Percentiles rank a stretch among this genome's conserved stretches.
Conservation (phyloP, 2,329 filamentous ascomycete genomes). For the Plectosphaerella sp. region DNA sequence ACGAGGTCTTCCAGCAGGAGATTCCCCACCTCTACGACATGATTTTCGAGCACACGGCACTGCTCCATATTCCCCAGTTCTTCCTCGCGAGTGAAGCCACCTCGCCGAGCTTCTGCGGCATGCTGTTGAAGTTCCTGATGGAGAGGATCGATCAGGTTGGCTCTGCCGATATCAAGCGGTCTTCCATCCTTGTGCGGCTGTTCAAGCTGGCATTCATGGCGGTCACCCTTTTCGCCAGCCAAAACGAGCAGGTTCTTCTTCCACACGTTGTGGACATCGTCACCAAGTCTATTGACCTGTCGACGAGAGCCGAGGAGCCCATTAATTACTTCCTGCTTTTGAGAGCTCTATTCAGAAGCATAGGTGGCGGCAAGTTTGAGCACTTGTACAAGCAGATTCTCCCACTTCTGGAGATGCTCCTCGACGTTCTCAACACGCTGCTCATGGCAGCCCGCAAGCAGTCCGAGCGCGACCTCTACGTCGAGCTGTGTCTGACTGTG, state of each 20-base stretch:
- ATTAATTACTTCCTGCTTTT: constrained; percentile 98
- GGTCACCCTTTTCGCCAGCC: constrained; percentile 87
- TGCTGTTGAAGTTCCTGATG: constrained; percentile 97
- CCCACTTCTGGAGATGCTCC: constrained; percentile 90
- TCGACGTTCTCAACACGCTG: constrained; percentile 95
- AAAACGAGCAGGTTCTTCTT: constrained; percentile 92
- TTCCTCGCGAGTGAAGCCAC: constrained; percentile 98
- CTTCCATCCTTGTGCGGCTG: constrained; percentile 84
- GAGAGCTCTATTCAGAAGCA: constrained; percentile 89
- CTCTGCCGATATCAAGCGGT: constrained; percentile 84
- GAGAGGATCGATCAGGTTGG: constrained; percentile 93
- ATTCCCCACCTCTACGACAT: constrained; percentile 96
- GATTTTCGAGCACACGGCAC: constrained; percentile 92
- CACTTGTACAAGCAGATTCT: constrained; percentile 97
- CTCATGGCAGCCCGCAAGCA: constrained; percentile 87
- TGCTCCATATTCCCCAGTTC: constrained; percentile 95
- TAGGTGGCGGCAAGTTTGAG: constrained; percentile 95
- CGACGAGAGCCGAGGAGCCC: constrained; percentile 90
- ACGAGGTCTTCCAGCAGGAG: constrained; percentile 96
- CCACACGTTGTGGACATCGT: constrained; percentile 97
- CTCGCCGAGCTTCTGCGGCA: constrained; percentile 93
- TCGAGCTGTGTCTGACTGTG: constrained; percentile 94
- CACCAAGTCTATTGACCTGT: constrained; percentile 93
- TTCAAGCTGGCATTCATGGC: constrained; percentile 99
- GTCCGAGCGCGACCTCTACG: constrained; percentile 88